Conservation (phyloP, 108 stramenopile species). For the Fragilaria crotonensis region DNA sequence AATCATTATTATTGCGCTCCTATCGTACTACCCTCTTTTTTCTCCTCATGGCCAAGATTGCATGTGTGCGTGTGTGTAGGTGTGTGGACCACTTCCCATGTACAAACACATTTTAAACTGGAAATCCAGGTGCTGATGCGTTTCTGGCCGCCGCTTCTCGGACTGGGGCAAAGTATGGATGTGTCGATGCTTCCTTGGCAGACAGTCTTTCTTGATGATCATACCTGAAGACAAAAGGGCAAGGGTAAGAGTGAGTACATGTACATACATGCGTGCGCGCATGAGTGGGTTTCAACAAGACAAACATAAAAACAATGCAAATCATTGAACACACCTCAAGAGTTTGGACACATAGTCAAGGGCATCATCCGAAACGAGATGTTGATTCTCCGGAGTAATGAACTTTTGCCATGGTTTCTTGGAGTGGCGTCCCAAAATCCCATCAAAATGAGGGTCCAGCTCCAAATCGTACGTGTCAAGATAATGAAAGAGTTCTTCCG, state of each 20-base stretch:
- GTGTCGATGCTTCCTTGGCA: constrained; percentile 96
- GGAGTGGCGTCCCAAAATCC: constrained; percentile 91
- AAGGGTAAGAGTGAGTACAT: no score
- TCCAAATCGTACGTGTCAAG: constrained; percentile 96
- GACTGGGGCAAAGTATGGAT: constrained; percentile 97
- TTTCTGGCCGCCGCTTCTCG: constrained; percentile 71
- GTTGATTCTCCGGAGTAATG: constrained; percentile 94
- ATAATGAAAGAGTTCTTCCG: constrained; percentile 94
- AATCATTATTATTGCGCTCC: no score
- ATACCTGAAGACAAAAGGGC: constrained; percentile 61
- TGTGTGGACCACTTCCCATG: no score
- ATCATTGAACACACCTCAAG: constrained; percentile 34
- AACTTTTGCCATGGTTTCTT: constrained; percentile 99
- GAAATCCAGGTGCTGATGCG: constrained; percentile 4
- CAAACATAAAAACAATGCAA: not conserved
- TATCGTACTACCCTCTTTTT: no score
- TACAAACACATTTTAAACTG: no score
- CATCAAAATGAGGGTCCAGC: constrained; percentile 96
- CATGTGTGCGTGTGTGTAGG: no score
- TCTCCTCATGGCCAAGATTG: no score
- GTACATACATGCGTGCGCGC: no score
- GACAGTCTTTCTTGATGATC: constrained; percentile 98
- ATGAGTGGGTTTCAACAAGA: not conserved
- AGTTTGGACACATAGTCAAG: constrained; percentile 93
- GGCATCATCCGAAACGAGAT: constrained; percentile 95